These are phyloP conservation scores for Coleophoma crateriformis DNA, from an alignment of 2,329 filamentous ascomycete genomes.

Conservation along the genomic window DNA sequence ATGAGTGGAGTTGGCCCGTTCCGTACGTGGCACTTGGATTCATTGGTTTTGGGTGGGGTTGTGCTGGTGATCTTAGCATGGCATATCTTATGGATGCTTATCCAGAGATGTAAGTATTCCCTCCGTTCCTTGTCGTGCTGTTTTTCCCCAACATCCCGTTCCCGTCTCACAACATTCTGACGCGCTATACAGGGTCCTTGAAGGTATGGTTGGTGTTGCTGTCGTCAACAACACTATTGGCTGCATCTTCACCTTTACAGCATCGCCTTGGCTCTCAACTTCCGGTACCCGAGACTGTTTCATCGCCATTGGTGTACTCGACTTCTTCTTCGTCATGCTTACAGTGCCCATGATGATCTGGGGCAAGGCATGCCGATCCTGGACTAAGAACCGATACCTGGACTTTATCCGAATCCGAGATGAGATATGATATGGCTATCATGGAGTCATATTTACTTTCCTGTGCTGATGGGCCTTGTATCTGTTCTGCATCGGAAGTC, in stretches of 20 bases:
- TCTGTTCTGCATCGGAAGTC: too few species aligned
- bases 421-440: not conserved
- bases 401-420: slow-evolving; percentile 43
- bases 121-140: too few species aligned
- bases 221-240: slow-evolving; percentile 52
- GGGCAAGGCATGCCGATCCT: slow-evolving; percentile 42
- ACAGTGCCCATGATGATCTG: slow-evolving; percentile 49
- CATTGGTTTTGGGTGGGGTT: slow-evolving; percentile 55
- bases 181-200: slow-evolving; percentile 32
- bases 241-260: slow-evolving; percentile 47
- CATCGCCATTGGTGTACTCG: slow-evolving; percentile 44
- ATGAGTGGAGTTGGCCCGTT: slow-evolving; percentile 45
- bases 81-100: slow-evolving; percentile 51
- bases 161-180: too few species aligned
- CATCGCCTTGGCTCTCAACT: slow-evolving; percentile 41
- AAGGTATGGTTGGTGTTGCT: slow-evolving; percentile 52
- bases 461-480: too few species aligned
- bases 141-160: too few species aligned
- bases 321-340: slow-evolving; percentile 43
- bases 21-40: slow-evolving; percentile 51
- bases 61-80: slow-evolving; percentile 49
- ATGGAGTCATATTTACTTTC: too few species aligned
- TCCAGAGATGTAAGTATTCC: slow-evolving; percentile 32
- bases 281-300: slow-evolving; percentile 41
- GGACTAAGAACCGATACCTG: slow-evolving; percentile 40